A percentile compares a stretch with the other conserved stretches of the same genome.
phyloP scores from a whole-genome alignment of 2,329 filamentous ascomycete genomes.

The Zymoseptoria brevis region DNA sequence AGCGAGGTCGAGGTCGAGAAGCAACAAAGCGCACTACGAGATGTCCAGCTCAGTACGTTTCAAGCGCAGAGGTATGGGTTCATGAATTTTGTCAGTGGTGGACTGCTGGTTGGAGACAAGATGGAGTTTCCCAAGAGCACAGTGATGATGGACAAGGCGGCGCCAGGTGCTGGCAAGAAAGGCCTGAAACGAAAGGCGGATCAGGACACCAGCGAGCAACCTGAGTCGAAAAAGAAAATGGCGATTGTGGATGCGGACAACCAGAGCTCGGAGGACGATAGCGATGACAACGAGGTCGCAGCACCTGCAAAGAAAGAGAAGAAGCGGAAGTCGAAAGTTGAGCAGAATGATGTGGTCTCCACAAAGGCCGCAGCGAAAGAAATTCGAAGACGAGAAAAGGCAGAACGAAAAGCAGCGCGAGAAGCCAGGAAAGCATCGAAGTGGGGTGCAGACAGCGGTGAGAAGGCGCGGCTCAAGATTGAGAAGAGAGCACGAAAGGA shows the following conservation, averaged over 20 bases:
- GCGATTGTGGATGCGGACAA: conserved; percentile 12
- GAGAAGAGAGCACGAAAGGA: conserved; percentile 40
- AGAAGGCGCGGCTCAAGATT: conserved; percentile 33
- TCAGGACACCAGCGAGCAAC: conserved; percentile 6
- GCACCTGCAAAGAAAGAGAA: conserved; percentile 25
- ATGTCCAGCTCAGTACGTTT: conserved; percentile 65
- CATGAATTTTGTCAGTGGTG: conserved; percentile 83
- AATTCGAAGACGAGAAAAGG: conserved; percentile 34
- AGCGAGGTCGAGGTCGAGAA: conserved; percentile 63
- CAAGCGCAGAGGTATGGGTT: conserved; percentile 67
- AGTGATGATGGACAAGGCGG: conserved; percentile 34
- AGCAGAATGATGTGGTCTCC: conserved; percentile 15
- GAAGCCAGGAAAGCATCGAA: conserved; percentile 12
- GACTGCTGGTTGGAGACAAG: conserved; percentile 57
- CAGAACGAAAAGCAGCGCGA: conserved; percentile 12
- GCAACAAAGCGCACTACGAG: conserved; percentile 60
- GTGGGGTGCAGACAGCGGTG: conserved; percentile 15
- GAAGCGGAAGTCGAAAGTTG: conserved; percentile 32
- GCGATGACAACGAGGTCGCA: conserved; percentile 17
- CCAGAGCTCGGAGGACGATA: conserved; percentile 1
- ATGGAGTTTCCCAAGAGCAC: conserved; percentile 32
- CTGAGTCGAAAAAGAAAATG: conserved; percentile 26
- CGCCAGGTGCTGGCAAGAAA: conserved; percentile 36
- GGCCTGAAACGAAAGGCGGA: conserved; percentile 31
- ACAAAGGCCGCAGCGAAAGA: conserved; percentile 24